phyloP scores from a whole-genome alignment of 352 stramenopile species.

The Paralagenidium karlingii region DNA sequence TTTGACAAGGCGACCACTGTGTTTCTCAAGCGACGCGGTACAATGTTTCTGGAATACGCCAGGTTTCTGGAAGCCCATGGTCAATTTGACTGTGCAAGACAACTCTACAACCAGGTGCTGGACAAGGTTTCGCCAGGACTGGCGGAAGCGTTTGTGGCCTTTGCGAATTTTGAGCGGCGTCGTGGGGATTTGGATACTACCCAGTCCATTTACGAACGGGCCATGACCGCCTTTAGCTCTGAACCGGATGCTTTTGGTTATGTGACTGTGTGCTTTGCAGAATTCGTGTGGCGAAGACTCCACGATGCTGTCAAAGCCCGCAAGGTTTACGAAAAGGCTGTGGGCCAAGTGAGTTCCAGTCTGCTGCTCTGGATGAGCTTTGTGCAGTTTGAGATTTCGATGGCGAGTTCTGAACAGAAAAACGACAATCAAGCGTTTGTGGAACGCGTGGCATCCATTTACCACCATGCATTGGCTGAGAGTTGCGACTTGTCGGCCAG shows the following conservation, averaged over 20 bases:
- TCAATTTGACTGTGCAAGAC: constrained; percentile 31
- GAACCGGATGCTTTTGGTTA: constrained; percentile 33
- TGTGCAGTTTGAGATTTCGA: constrained; percentile 47
- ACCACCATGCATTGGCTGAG: constrained; percentile 31
- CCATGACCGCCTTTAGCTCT: constrained; percentile 20
- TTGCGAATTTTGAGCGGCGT: constrained; percentile 62
- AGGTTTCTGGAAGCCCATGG: constrained; percentile 47
- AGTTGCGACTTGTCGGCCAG: constrained; percentile 34
- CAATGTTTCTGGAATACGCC: constrained; percentile 64
- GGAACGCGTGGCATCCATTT: constrained; percentile 24
- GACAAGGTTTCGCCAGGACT: constrained; percentile 37
- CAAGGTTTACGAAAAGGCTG: constrained; percentile 23
- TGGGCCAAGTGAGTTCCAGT: constrained; percentile 25
- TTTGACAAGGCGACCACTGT: constrained; percentile 46
- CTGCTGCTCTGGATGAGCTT: constrained; percentile 53
- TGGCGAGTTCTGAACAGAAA: constrained; percentile 2
- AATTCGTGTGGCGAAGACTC: constrained; percentile 34
- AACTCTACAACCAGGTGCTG: constrained; percentile 43
- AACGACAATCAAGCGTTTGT: constrained; percentile 16
- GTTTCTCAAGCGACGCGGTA: constrained; percentile 61
- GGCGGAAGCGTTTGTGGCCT: constrained; percentile 46
- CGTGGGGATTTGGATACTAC: constrained; percentile 29
- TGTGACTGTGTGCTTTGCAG: constrained; percentile 39
- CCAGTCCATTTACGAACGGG: constrained; percentile 39
- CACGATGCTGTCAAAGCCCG: constrained; percentile 23